Evolutionary conservation across 202 grass and related monocot genomes (phyloP), one percentile per base, ranked within the genome.

Genomic region (Eragrostis tef): DNA sequence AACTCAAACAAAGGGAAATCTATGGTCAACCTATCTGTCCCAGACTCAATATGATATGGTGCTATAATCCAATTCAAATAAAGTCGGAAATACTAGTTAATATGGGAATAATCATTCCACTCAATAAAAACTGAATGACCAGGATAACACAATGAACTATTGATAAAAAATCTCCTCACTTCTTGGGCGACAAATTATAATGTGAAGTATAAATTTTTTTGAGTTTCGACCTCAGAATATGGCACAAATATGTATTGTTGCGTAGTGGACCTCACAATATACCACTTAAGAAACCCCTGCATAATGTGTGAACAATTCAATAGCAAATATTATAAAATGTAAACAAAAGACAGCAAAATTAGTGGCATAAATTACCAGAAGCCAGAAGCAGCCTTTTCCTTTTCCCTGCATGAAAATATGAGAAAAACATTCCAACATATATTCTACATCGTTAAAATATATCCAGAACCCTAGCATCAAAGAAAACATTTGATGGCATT

Each of bases 251-350:
- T 48, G 57, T 57, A 46, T 61, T 11, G 4, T 60, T 58, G 0
- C 34, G 51, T 59, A 67, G 65, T 67, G 14, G 26, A 67, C 7
- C 73, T 94, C 78, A 94, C 66, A 97, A 78, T 83, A 94, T 87
- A 49, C 94, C 88, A 56, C 81, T 90, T 79, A 97, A 84, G 70
- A 97, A 92, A 68, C 86, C 87, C 94, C 94, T 97, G 75, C 73
- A 89, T 52, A 72, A 49, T 27, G 13, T 75, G 39, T 21, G 70
- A 69, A 71, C n/a, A 84, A 17, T 64, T 87, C 45, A 47, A 69
- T 66, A 17, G 60, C 31, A 50, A 66, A 81, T 36, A 61, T 58
- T 7, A 78, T 63, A 67, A 75, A n/a, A 74, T 51, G 6, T 67
- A 7, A 26, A 46, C 19, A 80, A 43, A 22, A 29, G 54, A 75